Percentiles rank a stretch among this genome's conserved stretches.
phyloP scores from a whole-genome alignment of 2,329 filamentous ascomycete species.

The Fusarium tanahbumbuense region DNA sequence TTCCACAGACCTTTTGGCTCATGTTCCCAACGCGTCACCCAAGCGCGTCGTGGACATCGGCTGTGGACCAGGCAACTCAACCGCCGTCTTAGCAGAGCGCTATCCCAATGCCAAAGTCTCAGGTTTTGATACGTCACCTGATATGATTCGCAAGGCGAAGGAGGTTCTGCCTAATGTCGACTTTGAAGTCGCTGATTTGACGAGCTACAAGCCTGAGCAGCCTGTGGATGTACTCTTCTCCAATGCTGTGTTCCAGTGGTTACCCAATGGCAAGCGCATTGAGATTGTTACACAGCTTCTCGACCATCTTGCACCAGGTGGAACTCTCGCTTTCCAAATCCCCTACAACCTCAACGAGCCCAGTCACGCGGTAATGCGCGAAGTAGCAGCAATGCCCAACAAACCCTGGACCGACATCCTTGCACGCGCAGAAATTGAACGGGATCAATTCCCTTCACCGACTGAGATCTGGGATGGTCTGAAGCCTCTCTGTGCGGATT shows the following conservation, averaged over 20 bases:
- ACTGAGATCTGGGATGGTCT: slow-evolving; percentile 62
- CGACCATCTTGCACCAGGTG: slow-evolving; percentile 53
- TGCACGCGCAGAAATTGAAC: slow-evolving; percentile 50
- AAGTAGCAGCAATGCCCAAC: slow-evolving; percentile 49
- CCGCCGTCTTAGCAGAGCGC: slow-evolving; percentile 57
- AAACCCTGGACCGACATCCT: slow-evolving; percentile 53
- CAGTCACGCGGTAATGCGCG: slow-evolving; percentile 63
- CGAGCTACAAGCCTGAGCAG: slow-evolving; percentile 51
- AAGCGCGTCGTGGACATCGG: slow-evolving; percentile 66
- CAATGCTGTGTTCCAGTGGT: slow-evolving; percentile 71
- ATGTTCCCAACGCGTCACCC: slow-evolving; percentile 56
- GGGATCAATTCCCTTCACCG: slow-evolving; percentile 62
- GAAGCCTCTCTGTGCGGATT: slow-evolving; percentile 52
- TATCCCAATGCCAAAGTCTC: slow-evolving; percentile 61
- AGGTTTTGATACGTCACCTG: slow-evolving; percentile 65
- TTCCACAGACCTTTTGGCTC: slow-evolving; percentile 63
- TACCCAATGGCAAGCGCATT: slow-evolving; percentile 58
- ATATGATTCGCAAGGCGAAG: slow-evolving; percentile 66
- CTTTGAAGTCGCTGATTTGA: slow-evolving; percentile 61
- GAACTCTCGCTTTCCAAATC: slow-evolving; percentile 65
- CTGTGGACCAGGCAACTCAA: slow-evolving; percentile 71
- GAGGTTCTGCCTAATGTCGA: slow-evolving; percentile 53
- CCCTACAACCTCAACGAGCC: slow-evolving; percentile 62
- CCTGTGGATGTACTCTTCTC: slow-evolving; percentile 61
- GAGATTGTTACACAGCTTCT: slow-evolving; percentile 59